Conservation (phyloP, 73 alveolate genomes). For the Paramecium tetraurelia region DNA sequence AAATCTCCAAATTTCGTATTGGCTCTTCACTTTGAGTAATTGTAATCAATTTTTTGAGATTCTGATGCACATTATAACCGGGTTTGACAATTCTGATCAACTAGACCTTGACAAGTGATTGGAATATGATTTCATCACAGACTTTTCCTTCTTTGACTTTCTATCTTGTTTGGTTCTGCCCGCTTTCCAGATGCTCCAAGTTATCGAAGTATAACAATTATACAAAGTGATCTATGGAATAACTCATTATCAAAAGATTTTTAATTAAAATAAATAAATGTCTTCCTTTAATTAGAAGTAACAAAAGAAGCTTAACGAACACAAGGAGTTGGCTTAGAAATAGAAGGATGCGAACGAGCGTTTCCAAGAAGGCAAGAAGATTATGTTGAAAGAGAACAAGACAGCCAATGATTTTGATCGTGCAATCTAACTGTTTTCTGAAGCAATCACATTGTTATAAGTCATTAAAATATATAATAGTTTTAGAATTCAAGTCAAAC, state of each 20-base stretch:
- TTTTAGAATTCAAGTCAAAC: constrained; percentile 8
- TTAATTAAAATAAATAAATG: constrained; percentile 11
- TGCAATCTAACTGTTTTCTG: constrained; percentile 73
- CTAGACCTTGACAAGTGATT: not conserved
- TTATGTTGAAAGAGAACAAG: constrained; percentile 63
- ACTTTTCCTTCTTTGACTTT: not conserved
- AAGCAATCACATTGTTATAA: constrained; percentile 69
- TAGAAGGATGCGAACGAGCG: constrained; percentile 44
- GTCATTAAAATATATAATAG: not conserved
- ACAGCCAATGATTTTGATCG: constrained; percentile 67
- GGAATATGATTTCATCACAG: constrained; percentile 36
- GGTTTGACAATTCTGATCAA: constrained; percentile 44
- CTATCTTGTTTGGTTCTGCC: not conserved
- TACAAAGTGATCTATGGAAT: not conserved
- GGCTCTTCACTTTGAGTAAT: constrained; percentile 26
- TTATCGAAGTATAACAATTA: constrained; percentile 27
- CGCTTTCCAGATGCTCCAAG: constrained; percentile 23
- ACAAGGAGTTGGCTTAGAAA: not conserved
- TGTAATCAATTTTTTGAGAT: not conserved
- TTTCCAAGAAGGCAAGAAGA: constrained; percentile 54
- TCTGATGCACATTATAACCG: constrained; percentile 14
- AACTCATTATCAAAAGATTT: not conserved
- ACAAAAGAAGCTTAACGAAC: constrained; percentile 19
- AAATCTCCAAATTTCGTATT: not conserved
- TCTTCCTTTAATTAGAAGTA: constrained; percentile 1